Base-by-base conservation (phyloP, 805 yeast genomes). In the Saccharomycopsis sp. region DNA sequence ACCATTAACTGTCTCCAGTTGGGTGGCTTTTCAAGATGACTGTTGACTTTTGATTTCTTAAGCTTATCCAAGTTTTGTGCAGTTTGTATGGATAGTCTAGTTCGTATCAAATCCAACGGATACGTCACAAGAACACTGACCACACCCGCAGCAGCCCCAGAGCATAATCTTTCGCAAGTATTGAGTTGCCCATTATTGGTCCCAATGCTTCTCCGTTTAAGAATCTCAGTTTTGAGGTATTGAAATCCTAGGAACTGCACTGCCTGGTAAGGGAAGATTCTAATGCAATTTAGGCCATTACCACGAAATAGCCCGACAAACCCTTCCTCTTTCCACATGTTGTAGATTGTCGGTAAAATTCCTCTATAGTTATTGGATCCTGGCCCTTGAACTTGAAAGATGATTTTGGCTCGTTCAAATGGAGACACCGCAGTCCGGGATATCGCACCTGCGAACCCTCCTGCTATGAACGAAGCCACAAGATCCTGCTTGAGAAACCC, bases 191-290 rank as follows among this genome's bases (percentile, higher is more conserved):
- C 64, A 57, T 62, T 68, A 34, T 24, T 54, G 59, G 68, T 5
- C 21, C 21, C 21, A 12, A 18, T n/a, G 18, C 7, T n/a, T 9
- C 34, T 18, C 41, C 53, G 50, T 24, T 37, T 24, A n/a, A 57
- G 52, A 5, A 52, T 57, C 55, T 50, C 53, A 37, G 65, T 73
- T 67, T 84, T 87, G 18, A 59, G 37, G 52, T 76, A 69, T 64
- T 92, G 92, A 70, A 87, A 92, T 5, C 87, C 90, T 29, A 90
- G 81, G 73, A 89, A 92, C 72, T 92, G 99, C 14, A 91, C 95
- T 0, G 98, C 97, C 59, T 92, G 84, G 68, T 92, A 92, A 0
- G 99, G 99, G 61, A 92, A 82, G 24, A 94, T 89, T 56, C 99
- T 76, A 1, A 92, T 71, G 75, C 97, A 91, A 70, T 92, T 92